Base-by-base conservation (phyloP, 2,329 filamentous ascomycete species). In the Plectosphaerella sp. region DNA sequence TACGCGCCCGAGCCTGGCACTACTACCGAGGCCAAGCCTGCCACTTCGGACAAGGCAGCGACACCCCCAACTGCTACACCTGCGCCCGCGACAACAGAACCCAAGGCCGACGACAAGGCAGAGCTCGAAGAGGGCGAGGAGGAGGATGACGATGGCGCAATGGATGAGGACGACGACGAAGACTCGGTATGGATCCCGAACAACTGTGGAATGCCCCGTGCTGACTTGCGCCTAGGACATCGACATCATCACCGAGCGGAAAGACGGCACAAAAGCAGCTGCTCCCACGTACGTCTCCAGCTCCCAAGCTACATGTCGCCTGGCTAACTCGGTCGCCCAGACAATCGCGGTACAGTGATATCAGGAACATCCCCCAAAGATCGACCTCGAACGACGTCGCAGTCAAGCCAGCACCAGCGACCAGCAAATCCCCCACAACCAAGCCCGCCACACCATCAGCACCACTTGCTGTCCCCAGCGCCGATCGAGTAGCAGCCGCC, bases 241-340 rank as follows among this genome's bases (percentile, higher is more conserved):
- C 62, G 83, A 87, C 58, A 87, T 87, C 59, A 84, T 87, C 61
- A 86, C 80, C 18, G 83, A 86, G 63, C 75, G 82, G 53, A 86
- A 84, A 72, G 83, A 87, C 60, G 81, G 81, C 62, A 76, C 78
- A 51, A 84, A 82, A 54, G 74, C 82, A 52, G 76, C 78, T 49
- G 79, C 82, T 49, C 78, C 82, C 57, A 70, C 76, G 82, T 85
- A 71, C 59, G 81, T 70, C 28, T 9, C 41, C 41, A 43, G 3
- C 16, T 18, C 22, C 7, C 22, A 46, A 14, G n/a, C 3, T 2
- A 20, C 41, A 18, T 20, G 28, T 33, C 28, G 28, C 28, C 28
- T 12, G 4, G 16, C 41, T 43, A 12, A 25, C 25, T 22, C 12
- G 20, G 22, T 22, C 45, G 2, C 28, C 16, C 56, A 85, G 82